Base-by-base conservation (phyloP, 208 protist species). In the Acanthamoeba quina region DNA sequence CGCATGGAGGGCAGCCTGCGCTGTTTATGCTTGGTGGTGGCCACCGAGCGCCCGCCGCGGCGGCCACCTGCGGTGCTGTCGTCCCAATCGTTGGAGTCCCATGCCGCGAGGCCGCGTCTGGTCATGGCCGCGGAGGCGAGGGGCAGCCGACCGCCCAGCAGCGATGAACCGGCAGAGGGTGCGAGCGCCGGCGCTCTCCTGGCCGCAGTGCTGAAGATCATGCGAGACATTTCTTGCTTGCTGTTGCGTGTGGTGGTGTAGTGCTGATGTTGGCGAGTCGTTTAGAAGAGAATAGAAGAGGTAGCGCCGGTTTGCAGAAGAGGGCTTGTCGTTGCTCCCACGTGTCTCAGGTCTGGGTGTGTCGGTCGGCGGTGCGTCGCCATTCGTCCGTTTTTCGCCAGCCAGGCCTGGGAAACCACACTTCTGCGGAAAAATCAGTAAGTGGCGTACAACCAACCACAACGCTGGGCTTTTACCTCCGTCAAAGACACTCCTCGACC, bases 161-260 rank as follows among this genome's bases (percentile, higher is more conserved):
- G 60, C 26, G 9, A 15, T 10, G 26, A 15, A 6, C 7, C n/a
- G 1, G 24, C 31, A 0, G 26, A 31, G 7, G 19, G 60, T 31
- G 10, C 19, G 19, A 68, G 60, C 9, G 68, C 68, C 5, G 37
- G 68, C 26, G 68, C 68, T 44, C 68, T 21, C 44, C 76, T 85
- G 47, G 44, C 17, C 5, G 76, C 37, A 85, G 37, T 58, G 76
- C 5, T 85, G 76, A 49, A 10, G 13, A 85, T 7, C 34, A 58
- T 26, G 47, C 76, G 76, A 19, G 76, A 85, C 76, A 85, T 85
- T 49, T 3, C 47, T 85, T n/a, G 19, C 6, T 37, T 85, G 47
- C 7, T 26, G 26, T 10, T 17, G 29, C 34, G 2, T 52, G 5
- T 31, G n/a, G 44, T 34, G 76, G 47, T 15, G 4, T 82, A n/a